phyloP scores from a whole-genome alignment of 768 basidiomycete species.

The Cubamyces sp. region DNA sequence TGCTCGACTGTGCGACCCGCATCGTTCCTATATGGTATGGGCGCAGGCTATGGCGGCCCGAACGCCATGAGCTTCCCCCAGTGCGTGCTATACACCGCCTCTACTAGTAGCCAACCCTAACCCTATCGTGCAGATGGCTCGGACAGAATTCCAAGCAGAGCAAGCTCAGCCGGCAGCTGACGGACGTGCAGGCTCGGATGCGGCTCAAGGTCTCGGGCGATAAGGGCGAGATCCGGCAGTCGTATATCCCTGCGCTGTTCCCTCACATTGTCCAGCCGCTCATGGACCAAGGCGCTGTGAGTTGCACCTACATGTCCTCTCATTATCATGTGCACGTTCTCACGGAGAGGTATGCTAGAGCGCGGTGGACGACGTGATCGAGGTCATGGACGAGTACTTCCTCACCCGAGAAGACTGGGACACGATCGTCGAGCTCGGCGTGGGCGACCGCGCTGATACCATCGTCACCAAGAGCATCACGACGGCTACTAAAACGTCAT shows the following conservation, averaged over 20 bases:
- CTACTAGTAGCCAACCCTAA: neutral
- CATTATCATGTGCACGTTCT: conserved; percentile 2
- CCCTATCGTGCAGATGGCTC: conserved; percentile 70
- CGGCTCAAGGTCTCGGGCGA: conserved; percentile 91
- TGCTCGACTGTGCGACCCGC: conserved; percentile 90
- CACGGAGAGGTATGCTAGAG: conserved; percentile 47
- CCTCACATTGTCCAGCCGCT: conserved; percentile 82
- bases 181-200: conserved; percentile 95
- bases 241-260: conserved; percentile 89
- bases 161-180: conserved; percentile 79
- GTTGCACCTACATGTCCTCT: conserved; percentile 39
- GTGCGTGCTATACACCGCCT: conserved; percentile 48
- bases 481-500: conserved; percentile 75
- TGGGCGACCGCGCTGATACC: conserved; percentile 79
- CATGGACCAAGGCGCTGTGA: conserved; percentile 69
- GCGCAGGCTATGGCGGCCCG: conserved; percentile 66
- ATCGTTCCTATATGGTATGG: conserved; percentile 76
- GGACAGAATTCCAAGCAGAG: conserved; percentile 95
- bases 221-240: conserved; percentile 86
- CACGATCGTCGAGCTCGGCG: conserved; percentile 89
- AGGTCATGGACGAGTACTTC: conserved; percentile 92
- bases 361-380: conserved; percentile 81
- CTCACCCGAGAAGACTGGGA: conserved; percentile 97
- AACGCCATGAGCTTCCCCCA: conserved; percentile 80
- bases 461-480: conserved; percentile 83